Evolutionary conservation across 2,329 filamentous ascomycete species (phyloP).

Genomic region (Phyllosticta ampelicida): DNA sequence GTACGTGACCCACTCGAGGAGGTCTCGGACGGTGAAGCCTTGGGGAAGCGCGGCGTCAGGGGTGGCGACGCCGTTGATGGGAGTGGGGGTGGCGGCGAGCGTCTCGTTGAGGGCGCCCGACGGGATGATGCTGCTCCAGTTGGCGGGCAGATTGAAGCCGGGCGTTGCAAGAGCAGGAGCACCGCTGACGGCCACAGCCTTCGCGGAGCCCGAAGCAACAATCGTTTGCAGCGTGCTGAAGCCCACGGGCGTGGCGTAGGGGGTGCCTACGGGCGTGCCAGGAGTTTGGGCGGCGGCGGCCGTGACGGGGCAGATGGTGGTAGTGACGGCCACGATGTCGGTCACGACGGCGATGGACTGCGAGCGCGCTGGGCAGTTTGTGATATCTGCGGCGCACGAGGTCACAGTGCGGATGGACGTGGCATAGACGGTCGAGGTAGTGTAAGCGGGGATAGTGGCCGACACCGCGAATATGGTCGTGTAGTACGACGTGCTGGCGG

Average conservation of each 20-base stretch:
- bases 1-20: conserved; percentile 6
- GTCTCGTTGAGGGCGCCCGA: conserved; percentile 1
- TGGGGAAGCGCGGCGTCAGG: background rate
- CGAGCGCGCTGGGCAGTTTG: conserved; percentile 16
- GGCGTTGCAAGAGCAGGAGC: background rate
- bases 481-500: conserved; percentile 3
- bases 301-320: background rate
- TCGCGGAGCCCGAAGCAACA: background rate
- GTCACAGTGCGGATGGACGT: conserved; percentile 1
- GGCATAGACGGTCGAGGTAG: background rate
- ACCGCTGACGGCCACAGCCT: background rate
- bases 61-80: background rate
- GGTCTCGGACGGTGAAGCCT: background rate
- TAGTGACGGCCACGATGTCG: background rate
- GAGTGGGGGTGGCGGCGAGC: background rate
- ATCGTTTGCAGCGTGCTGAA: background rate
- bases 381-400: background rate
- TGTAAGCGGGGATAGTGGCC: conserved; percentile 4
- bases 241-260: conserved; percentile 17
- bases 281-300: background rate
- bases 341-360: conserved; percentile 5
- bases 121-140: conserved; percentile 7
- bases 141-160: background rate
- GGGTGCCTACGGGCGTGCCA: conserved; percentile 13
- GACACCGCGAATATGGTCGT: background rate